Base-by-base conservation (phyloP, 768 basidiomycete species). In the Lentinula sp. region DNA sequence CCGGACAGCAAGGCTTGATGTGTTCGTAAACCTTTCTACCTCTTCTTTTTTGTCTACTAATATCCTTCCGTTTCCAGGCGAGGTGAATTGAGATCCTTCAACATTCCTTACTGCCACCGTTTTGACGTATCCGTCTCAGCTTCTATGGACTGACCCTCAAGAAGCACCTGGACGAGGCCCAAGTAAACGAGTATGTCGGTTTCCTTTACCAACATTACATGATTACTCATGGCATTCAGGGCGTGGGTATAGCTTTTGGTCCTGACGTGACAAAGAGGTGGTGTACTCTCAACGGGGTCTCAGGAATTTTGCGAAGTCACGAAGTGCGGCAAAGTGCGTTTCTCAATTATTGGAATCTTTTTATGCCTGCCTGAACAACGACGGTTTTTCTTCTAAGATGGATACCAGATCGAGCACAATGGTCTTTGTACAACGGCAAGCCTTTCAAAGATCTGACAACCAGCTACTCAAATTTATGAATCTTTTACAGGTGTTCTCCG, bases 141-240 rank as follows among this genome's bases (percentile, higher is more conserved):
- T 95, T 33, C 81, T 98, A 15, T 98, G 96, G 95, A 96, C 95
- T 3, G 96, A 98, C 74, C 96, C 97, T 20, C 97, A 98, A 73
- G 88, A 89, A 45, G 68, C 77, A 43, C 86, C 86, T 10, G 97
- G 97, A 28, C 86, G 97, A 32, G 96, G 97, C 5, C 96, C 97
- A 12, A 95, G 93, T 70, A 98, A 98, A 80, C 87, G 97, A 41
- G 92, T 93, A 70, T 55, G 89, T 74, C 52, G n/a, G 32, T 61
- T 61, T 13, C 20, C 41, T 9, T 23, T 55, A 12, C n/a, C 48
- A 37, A 37, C 50, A 36, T 62, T 48, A 35, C 51, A 43, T 51
- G 36, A 55, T 57, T 66, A 57, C 50, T 62, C 64, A 56, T 54
- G 62, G 60, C 51, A 52, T 41, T 55, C n/a, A 93, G 90, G 97